A percentile compares a stretch with the other conserved stretches of the same genome.
These are phyloP conservation scores for Didymellaceae sp. DNA, from an alignment of 2,329 filamentous ascomycete species.

Conservation along the genomic window DNA sequence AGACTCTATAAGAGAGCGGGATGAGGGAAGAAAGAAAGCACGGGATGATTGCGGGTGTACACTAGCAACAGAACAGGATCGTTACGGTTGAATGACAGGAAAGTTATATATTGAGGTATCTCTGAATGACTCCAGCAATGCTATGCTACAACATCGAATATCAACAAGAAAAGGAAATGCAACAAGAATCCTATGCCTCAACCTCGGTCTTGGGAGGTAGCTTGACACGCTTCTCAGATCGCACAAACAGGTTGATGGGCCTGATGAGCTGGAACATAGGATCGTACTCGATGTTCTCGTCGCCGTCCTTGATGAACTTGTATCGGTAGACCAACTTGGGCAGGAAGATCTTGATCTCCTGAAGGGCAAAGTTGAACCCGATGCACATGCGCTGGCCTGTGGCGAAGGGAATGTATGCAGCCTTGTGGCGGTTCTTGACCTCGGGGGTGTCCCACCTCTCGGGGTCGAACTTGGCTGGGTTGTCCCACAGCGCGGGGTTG, in stretches of 20 bases:
- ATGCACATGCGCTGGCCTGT: constrained; percentile 65
- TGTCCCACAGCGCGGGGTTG: constrained; percentile 64
- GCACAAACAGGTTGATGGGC: constrained; percentile 62
- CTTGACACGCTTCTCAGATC: constrained; percentile 57
- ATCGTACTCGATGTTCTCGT: constrained; percentile 63
- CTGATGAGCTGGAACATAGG: constrained; percentile 66
- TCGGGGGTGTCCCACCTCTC: constrained; percentile 45
- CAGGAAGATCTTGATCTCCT: constrained; percentile 66
- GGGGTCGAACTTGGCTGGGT: constrained; percentile 64
- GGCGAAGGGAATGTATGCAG: constrained; percentile 65
- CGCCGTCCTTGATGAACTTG: constrained; percentile 59
- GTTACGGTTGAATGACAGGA: too few relatives aligned
- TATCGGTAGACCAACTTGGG: constrained; percentile 66
- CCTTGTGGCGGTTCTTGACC: constrained; percentile 42
- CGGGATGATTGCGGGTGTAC: too few relatives aligned
- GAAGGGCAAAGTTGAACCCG: constrained; percentile 69
- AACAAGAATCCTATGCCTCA: neutral
- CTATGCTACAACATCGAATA: constrained; percentile 8
- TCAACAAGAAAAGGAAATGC: neutral
- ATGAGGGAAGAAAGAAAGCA: too few relatives aligned
- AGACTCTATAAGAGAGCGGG: too few relatives aligned
- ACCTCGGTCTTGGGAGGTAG: constrained; percentile 51
- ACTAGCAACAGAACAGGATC: neutral
- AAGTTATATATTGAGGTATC: constrained; percentile 16
- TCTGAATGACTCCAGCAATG: constrained; percentile 12